Evolutionary conservation across 768 basidiomycete species (phyloP).

Genomic region (Rhizopogon vesiculosus): DNA sequence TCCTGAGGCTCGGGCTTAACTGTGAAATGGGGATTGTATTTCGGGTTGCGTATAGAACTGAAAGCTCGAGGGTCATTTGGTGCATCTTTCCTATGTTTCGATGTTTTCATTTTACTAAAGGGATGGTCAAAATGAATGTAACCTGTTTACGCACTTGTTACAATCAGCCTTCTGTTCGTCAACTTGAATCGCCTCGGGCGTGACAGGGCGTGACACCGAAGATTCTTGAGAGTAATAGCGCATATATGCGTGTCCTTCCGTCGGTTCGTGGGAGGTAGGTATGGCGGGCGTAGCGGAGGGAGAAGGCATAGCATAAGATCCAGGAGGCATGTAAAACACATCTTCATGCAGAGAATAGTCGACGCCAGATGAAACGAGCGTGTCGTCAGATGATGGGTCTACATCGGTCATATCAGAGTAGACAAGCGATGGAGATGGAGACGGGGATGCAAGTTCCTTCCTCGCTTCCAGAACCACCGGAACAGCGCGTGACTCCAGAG

Average conservation of each 20-base stretch:
- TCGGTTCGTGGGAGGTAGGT: not conserved
- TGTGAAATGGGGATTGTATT: no score
- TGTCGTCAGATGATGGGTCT: constrained; percentile 20
- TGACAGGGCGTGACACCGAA: not conserved
- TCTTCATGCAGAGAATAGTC: no score
- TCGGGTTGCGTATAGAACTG: no score
- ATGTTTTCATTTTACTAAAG: not conserved
- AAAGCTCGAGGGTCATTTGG: no score
- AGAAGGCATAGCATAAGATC: not conserved
- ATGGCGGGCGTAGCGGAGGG: not conserved
- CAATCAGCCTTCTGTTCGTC: not conserved
- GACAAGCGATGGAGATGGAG: not conserved
- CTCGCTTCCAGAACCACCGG: constrained; percentile 5
- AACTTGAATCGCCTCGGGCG: not conserved
- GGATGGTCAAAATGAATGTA: no score
- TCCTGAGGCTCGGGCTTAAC: not conserved
- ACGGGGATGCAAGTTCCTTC: not conserved
- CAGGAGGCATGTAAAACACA: not conserved
- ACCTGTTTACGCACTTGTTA: not conserved
- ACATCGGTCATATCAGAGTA: constrained; percentile 1
- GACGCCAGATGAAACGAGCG: constrained; percentile 7
- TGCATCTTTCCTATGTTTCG: no score
- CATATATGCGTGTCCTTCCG: not conserved
- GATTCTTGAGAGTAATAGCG: not conserved
- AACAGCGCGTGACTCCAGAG: constrained; percentile 2